Evolutionary conservation across 108 stramenopile genomes (phyloP).

Genomic region (Cyclostephanos tholiformis): DNA sequence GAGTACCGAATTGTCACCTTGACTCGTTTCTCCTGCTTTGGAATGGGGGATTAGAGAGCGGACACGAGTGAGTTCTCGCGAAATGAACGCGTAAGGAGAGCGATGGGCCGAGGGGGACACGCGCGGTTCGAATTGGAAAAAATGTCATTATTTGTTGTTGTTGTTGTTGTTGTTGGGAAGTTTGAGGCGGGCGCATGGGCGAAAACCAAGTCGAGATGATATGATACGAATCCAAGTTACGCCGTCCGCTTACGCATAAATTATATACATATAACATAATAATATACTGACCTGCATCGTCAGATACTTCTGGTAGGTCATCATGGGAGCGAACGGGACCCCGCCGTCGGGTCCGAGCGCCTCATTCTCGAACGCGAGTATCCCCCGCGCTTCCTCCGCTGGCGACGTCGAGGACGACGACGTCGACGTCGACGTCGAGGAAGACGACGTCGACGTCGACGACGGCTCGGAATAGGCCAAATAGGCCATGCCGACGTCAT

Average conservation of each 20-base stretch:
- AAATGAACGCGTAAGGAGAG: slow-evolving; percentile 1
- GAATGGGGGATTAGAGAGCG: neutral
- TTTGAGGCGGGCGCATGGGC: no score
- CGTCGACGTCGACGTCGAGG: no score
- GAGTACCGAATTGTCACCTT: slow-evolving; percentile 76
- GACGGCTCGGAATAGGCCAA: neutral
- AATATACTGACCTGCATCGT: slow-evolving; percentile 69
- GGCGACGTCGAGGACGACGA: neutral
- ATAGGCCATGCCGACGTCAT: neutral
- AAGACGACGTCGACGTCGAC: neutral
- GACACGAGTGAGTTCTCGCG: slow-evolving; percentile 20
- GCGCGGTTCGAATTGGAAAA: no score
- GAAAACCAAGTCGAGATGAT: no score
- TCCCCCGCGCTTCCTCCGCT: slow-evolving; percentile 13
- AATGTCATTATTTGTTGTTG: no score
- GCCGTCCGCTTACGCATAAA: no score
- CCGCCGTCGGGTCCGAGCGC: slow-evolving; percentile 12
- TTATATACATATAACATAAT: no score
- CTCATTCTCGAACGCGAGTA: slow-evolving; percentile 11
- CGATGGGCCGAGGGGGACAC: no score
- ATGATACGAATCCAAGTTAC: no score
- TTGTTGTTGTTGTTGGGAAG: no score
- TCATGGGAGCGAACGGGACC: slow-evolving; percentile 46
- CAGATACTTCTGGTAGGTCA: slow-evolving; percentile 65
- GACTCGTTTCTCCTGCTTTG: slow-evolving; percentile 64